A percentile compares a stretch with the other conserved stretches of the same genome.
Conservation (phyloP, 805 yeast genomes). For the Lachancea lanzarotensis region DNA sequence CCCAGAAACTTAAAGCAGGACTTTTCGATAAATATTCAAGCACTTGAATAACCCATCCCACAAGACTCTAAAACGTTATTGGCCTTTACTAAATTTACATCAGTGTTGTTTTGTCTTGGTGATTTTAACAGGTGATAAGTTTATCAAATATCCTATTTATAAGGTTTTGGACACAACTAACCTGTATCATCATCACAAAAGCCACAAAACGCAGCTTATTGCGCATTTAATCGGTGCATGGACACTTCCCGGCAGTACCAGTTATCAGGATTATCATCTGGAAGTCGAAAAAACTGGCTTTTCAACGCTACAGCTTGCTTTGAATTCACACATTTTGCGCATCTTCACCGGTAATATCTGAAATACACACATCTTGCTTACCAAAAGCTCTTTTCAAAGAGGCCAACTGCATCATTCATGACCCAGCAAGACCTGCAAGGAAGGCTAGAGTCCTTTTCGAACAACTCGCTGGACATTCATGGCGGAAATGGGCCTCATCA, state of each 20-base stretch:
- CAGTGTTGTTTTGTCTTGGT: neutral
- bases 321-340: neutral
- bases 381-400: too few relatives aligned
- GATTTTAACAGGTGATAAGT: neutral
- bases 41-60: too few relatives aligned
- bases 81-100: too few relatives aligned
- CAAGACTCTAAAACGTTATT: too few relatives aligned
- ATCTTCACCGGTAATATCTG: too few relatives aligned
- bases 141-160: neutral
- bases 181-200: neutral
- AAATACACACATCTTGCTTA: too few relatives aligned
- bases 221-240: neutral
- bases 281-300: neutral
- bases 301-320: neutral
- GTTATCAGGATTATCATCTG: neutral
- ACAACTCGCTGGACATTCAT: conserved; percentile 11
- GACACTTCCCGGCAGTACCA: neutral
- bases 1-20: too few relatives aligned
- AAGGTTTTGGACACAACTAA: neutral
- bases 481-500: neutral
- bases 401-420: neutral
- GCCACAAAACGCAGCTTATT: too few relatives aligned
- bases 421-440: conserved; percentile 4
- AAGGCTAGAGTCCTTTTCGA: conserved; percentile 2
- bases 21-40: too few relatives aligned